phyloP scores from a whole-genome alignment of 2,329 filamentous ascomycete species.

The Geoglossum cookeanum region DNA sequence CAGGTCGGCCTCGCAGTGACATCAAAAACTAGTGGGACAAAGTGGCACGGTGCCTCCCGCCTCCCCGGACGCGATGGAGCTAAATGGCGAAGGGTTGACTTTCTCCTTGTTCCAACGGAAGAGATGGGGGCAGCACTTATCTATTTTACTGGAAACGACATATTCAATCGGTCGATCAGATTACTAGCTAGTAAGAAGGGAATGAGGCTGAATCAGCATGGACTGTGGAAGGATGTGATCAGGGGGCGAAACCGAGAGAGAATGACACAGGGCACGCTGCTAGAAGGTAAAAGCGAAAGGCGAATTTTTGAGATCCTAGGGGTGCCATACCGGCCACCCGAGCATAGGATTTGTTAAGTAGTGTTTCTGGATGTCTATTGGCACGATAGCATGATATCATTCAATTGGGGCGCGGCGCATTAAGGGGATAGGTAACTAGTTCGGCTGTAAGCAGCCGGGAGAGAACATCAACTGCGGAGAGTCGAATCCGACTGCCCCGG shows the following conservation, averaged over 20 bases:
- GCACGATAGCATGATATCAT: too few relatives aligned
- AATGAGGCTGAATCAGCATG: slow-evolving; percentile 71
- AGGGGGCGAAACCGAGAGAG: slow-evolving; percentile 37
- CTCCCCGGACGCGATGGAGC: slow-evolving; percentile 29
- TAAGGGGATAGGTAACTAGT: too few relatives aligned
- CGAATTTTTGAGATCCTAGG: slow-evolving; percentile 65
- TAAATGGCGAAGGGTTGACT: slow-evolving; percentile 65
- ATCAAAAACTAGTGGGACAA: slow-evolving; percentile 40
- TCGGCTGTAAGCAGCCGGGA: too few relatives aligned
- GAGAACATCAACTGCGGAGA: too few relatives aligned
- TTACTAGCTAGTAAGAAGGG: slow-evolving; percentile 61
- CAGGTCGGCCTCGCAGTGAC: slow-evolving; percentile 46
- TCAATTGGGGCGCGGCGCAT: too few relatives aligned
- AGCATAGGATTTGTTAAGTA: slow-evolving; percentile 56
- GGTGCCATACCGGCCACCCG: slow-evolving; percentile 66
- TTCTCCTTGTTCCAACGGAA: slow-evolving; percentile 60
- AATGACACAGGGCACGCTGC: slow-evolving; percentile 44
- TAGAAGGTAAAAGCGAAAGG: slow-evolving; percentile 59
- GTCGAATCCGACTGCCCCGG: too few relatives aligned
- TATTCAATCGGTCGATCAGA: slow-evolving; percentile 78
- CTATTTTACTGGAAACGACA: slow-evolving; percentile 93
- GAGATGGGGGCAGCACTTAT: slow-evolving; percentile 71
- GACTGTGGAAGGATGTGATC: slow-evolving; percentile 54
- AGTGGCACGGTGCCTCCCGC: slow-evolving; percentile 76
- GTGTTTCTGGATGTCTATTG: too few relatives aligned